Conservation (phyloP, 169 alveolate genomes). For the Plasmodium falciparum region DNA sequence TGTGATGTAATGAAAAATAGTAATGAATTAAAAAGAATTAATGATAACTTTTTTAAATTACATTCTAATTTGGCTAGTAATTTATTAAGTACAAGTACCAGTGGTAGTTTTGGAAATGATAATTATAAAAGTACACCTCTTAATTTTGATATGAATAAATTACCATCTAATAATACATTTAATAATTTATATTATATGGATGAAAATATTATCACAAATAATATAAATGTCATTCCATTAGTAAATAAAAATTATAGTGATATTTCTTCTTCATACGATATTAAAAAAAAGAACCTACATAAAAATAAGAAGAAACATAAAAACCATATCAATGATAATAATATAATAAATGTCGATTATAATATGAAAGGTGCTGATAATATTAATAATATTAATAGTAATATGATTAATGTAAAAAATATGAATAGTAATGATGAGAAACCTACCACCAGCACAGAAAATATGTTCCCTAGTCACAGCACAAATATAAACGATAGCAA, state of each 20-base stretch:
- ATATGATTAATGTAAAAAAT: background rate
- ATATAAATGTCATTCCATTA: slow-evolving; percentile 12
- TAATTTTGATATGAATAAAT: slow-evolving; percentile 28
- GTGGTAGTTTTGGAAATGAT: slow-evolving; percentile 65
- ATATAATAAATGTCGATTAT: background rate
- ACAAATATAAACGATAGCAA: background rate
- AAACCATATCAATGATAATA: background rate
- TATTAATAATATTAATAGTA: background rate
- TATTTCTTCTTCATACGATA: slow-evolving; percentile 16
- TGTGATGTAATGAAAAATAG: slow-evolving; percentile 40
- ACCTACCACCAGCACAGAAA: background rate
- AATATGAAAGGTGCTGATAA: no score
- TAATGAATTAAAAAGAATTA: slow-evolving; percentile 13
- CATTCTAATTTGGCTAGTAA: slow-evolving; percentile 60
- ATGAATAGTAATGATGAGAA: background rate
- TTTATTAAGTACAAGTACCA: slow-evolving; percentile 63
- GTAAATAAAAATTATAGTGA: background rate
- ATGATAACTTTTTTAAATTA: slow-evolving; percentile 48
- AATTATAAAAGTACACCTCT: slow-evolving; percentile 17
- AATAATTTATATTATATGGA: slow-evolving; percentile 18
- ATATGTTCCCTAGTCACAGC: background rate
- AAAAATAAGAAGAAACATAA: slow-evolving; percentile 3
- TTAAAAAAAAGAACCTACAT: slow-evolving; percentile 4
- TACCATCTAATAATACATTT: slow-evolving; percentile 34
- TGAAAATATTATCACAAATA: background rate